Evolutionary conservation across 164 flowering plant genomes (phyloP), one percentile per base, ranked within the genome.

Genomic region (Malania oleifera): DNA sequence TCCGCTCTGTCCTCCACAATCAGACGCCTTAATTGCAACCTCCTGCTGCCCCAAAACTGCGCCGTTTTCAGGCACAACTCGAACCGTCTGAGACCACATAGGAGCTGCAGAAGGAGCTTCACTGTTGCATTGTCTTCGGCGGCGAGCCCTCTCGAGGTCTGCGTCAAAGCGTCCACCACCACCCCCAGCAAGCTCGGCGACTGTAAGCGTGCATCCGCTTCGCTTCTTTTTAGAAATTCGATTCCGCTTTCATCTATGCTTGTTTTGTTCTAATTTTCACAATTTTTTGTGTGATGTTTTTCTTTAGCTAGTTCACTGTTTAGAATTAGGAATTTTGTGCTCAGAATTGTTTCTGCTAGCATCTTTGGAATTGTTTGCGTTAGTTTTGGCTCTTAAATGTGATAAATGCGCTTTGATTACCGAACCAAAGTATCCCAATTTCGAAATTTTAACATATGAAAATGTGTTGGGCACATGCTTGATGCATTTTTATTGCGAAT

Each of bases 151-250:
- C 73, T 87, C 12, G 89, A 92, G 68, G 67, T 86, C 67, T 86
- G 89, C 71, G 98, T 79, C 62, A 92, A 92, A 64, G 84, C 77
- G 12, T 86, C 98, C 19, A 18, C 67, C 43, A 84, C 90, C n/a
- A 28, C 67, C 5, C 98, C 95, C 49, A 70, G 79, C 66, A 79
- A 56, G 71, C 85, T 84, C 56, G 98, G 98, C 9, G 96, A 92
- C 71, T 89, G 98, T 92, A 69, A 68, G 67, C 35, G 1, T 3
- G 40, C 40, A 4, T 18, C 44, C 53, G 49, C 45, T 47, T 18
- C 20, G 10, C 59, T 22, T 53, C 45, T 23, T 18, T 55, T 24
- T n/a, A 23, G 4, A 22, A 6, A 17, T 22, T 22, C 26, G 46
- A 20, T 4, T 11, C 15, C 20, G 19, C 2, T 43, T 43, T 2